Conservation (phyloP, 176 grass and related monocot species). For the Lolium multiflorum region DNA sequence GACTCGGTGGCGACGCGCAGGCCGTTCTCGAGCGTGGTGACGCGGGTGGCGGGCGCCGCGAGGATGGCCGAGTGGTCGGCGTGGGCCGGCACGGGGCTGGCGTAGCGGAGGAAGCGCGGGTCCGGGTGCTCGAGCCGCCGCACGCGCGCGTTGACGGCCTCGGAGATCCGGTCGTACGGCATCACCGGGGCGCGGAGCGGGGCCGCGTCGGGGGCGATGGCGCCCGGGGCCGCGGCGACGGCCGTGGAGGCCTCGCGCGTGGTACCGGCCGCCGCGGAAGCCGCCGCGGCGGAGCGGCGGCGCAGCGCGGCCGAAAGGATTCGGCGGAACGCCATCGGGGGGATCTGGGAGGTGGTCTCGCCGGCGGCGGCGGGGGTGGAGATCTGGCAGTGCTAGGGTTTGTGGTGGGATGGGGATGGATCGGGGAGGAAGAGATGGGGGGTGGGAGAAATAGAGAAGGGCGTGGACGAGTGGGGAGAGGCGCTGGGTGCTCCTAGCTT, state of each 20-base stretch:
- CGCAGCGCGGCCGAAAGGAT: slow-evolving; percentile 42
- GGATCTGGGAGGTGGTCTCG: slow-evolving; percentile 43
- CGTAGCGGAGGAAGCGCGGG: slow-evolving; percentile 94
- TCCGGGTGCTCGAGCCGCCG: slow-evolving; percentile 84
- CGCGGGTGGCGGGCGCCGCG: slow-evolving; percentile 76
- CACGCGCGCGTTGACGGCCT: slow-evolving; percentile 67
- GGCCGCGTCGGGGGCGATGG: slow-evolving; percentile 55
- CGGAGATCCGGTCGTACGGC: slow-evolving; percentile 76
- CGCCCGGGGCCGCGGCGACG: slow-evolving; percentile 53
- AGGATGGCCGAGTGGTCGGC: slow-evolving; percentile 82
- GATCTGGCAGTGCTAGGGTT: slow-evolving; percentile 61
- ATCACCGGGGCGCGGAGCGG: slow-evolving; percentile 55
- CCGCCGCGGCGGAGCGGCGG: slow-evolving; percentile 43
- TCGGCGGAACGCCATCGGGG: slow-evolving; percentile 53
- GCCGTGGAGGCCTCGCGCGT: slow-evolving; percentile 72
- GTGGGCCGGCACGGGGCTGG: slow-evolving; percentile 73
- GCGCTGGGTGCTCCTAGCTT: slow-evolving; percentile 29
- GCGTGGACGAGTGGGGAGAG: slow-evolving; percentile 30
- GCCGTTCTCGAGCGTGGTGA: slow-evolving; percentile 85
- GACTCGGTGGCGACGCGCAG: slow-evolving; percentile 95
- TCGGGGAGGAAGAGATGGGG: slow-evolving; percentile 21
- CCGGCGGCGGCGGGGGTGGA: slow-evolving; percentile 47
- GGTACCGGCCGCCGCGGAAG: slow-evolving; percentile 30
- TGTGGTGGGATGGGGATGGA: slow-evolving; percentile 25
- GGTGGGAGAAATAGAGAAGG: slow-evolving; percentile 39